phyloP scores from a whole-genome alignment of 208 protist genomes.

The Leishmania turanica region DNA sequence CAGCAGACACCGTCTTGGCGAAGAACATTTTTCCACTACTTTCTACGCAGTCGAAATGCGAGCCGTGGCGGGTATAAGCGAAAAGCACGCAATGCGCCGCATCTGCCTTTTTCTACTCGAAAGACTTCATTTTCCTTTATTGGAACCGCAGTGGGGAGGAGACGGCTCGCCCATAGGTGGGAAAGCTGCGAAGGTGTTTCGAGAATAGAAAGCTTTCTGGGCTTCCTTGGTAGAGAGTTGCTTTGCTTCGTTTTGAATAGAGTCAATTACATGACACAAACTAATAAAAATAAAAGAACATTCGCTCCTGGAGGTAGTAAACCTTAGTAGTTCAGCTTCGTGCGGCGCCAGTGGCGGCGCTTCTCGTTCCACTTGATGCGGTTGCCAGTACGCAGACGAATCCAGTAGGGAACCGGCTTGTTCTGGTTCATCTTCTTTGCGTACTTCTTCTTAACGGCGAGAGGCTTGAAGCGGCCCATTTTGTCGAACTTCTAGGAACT shows the following conservation, averaged over 20 bases:
- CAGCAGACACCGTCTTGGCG: background rate
- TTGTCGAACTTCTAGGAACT: conserved; percentile 22
- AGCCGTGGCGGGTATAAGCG: too few relatives aligned
- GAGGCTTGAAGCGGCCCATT: conserved; percentile 92
- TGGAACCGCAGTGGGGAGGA: background rate
- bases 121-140: background rate
- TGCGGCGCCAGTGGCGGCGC: conserved; percentile 95
- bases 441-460: conserved; percentile 94
- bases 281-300: conserved; percentile 11
- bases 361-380: conserved; percentile 95
- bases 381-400: conserved; percentile 92
- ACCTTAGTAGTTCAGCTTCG: conserved; percentile 93
- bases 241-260: background rate
- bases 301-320: conserved; percentile 9
- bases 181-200: too few relatives aligned
- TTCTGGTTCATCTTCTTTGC: conserved; percentile 95
- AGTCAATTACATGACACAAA: background rate
- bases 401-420: conserved; percentile 94
- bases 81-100: background rate
- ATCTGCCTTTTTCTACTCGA: background rate
- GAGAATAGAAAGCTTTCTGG: background rate
- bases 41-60: background rate
- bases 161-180: background rate
- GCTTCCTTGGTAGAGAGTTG: background rate
- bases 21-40: background rate